These are phyloP conservation scores for Malus orientalis DNA, from an alignment of 306 rosid genomes.

Conservation along the genomic window DNA sequence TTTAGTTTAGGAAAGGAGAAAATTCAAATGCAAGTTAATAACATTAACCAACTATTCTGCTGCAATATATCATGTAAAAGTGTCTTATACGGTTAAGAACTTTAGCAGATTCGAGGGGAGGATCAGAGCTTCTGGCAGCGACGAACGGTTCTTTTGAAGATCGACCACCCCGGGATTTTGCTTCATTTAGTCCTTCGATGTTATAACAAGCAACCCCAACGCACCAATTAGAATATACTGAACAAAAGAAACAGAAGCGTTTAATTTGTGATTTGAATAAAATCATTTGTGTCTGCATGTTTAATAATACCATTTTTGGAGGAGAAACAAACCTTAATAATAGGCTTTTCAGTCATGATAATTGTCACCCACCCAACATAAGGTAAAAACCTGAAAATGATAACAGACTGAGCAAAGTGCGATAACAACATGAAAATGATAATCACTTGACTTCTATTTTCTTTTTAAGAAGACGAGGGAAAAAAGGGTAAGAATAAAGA, in stretches of 20 bases:
- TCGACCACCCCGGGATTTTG: constrained; percentile 8
- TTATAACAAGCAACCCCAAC: constrained; percentile 73
- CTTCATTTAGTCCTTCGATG: constrained; percentile 56
- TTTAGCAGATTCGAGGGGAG: constrained; percentile 14
- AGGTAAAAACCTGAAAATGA: constrained; percentile 70
- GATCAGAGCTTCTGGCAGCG: constrained; percentile 4
- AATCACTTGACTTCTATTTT: background rate
- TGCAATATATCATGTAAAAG: constrained; percentile 10
- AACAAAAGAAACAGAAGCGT: constrained; percentile 15
- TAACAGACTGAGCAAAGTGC: background rate
- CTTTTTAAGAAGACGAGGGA: background rate
- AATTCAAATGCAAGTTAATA: background rate
- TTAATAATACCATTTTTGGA: background rate
- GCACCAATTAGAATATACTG: constrained; percentile 75
- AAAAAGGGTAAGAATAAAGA: background rate
- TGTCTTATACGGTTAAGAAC: constrained; percentile 16
- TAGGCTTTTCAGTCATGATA: constrained; percentile 91
- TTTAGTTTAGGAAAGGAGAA: background rate
- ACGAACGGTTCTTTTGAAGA: background rate
- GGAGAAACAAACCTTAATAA: constrained; percentile 64
- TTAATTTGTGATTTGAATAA: background rate
- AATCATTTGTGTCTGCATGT: background rate
- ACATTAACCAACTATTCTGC: constrained; percentile 22
- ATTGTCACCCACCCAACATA: constrained; percentile 96
- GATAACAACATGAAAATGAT: background rate